Evolutionary conservation across 805 yeast species (phyloP).

Genomic region (Teunomyces atbi): DNA sequence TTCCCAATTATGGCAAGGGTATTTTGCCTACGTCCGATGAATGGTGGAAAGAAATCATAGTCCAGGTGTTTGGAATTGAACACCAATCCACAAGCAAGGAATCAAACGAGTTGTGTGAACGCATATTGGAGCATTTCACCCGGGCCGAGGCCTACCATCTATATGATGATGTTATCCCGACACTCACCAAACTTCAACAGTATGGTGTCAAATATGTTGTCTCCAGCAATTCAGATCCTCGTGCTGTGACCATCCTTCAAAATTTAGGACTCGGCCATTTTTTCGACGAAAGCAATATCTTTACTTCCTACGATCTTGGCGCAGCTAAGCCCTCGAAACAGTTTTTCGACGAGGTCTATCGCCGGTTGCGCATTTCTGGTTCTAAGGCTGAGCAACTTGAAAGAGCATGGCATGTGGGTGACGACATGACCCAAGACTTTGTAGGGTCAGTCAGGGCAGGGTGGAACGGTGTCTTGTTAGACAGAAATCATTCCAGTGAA

Average conservation of each 20-base stretch:
- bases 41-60: conserved; percentile 63
- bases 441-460: conserved; percentile 54
- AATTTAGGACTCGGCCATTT: conserved; percentile 44
- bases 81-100: conserved; percentile 14
- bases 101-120: conserved; percentile 40
- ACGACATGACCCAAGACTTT: conserved; percentile 54
- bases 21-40: conserved; percentile 23
- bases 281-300: conserved; percentile 39
- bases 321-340: conserved; percentile 49
- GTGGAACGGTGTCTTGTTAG: conserved; percentile 59
- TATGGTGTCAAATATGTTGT: conserved; percentile 41
- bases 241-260: conserved; percentile 45
- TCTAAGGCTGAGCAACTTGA: conserved; percentile 15
- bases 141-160: conserved; percentile 51
- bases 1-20: conserved; percentile 60
- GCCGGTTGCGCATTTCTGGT: conserved; percentile 2
- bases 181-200: conserved; percentile 32
- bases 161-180: conserved; percentile 52
- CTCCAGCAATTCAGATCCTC: conserved; percentile 62
- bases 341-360: conserved; percentile 43
- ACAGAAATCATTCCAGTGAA: conserved; percentile 32
- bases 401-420: conserved; percentile 67
- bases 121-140: conserved; percentile 48
- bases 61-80: conserved; percentile 40
- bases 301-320: conserved; percentile 58